These are phyloP conservation scores for Phytophthora hibernalis DNA, from an alignment of 352 stramenopile species.

Conservation along the genomic window DNA sequence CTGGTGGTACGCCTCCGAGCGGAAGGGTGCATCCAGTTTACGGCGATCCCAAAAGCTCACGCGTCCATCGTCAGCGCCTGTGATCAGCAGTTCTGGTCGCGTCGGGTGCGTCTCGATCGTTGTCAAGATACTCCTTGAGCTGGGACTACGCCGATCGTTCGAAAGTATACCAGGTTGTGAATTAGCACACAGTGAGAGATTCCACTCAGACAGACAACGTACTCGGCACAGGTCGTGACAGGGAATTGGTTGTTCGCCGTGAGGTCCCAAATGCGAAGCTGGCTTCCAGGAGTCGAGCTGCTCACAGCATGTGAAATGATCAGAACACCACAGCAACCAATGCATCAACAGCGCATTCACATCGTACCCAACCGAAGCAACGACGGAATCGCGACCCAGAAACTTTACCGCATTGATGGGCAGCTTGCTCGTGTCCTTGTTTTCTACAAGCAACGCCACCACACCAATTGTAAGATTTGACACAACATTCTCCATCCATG, in stretches of 20 bases:
- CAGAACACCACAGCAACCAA: background rate
- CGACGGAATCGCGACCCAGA: conserved; percentile 68
- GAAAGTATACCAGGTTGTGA: background rate
- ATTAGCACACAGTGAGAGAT: background rate
- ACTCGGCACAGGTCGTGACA: conserved; percentile 63
- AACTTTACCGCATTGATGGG: conserved; percentile 77
- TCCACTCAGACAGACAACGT: conserved; percentile 24
- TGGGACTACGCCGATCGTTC: conserved; percentile 32
- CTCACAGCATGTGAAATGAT: background rate
- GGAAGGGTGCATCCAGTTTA: conserved; percentile 68
- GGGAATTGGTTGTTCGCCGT: conserved; percentile 62
- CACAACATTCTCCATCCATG: background rate
- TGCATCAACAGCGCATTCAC: background rate
- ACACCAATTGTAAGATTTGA: background rate
- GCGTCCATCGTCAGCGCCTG: conserved; percentile 68
- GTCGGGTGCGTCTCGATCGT: conserved; percentile 80
- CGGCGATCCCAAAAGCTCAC: conserved; percentile 82
- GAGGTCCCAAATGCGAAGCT: conserved; percentile 84
- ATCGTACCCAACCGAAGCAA: conserved; percentile 70
- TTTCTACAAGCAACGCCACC: conserved; percentile 39
- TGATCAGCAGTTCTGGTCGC: conserved; percentile 78
- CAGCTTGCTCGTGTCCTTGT: conserved; percentile 59
- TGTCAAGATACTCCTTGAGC: conserved; percentile 53
- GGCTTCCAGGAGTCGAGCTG: conserved; percentile 59
- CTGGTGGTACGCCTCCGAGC: conserved; percentile 70